phyloP scores from a whole-genome alignment of 164 flowering plant genomes.

The Santalum album region DNA sequence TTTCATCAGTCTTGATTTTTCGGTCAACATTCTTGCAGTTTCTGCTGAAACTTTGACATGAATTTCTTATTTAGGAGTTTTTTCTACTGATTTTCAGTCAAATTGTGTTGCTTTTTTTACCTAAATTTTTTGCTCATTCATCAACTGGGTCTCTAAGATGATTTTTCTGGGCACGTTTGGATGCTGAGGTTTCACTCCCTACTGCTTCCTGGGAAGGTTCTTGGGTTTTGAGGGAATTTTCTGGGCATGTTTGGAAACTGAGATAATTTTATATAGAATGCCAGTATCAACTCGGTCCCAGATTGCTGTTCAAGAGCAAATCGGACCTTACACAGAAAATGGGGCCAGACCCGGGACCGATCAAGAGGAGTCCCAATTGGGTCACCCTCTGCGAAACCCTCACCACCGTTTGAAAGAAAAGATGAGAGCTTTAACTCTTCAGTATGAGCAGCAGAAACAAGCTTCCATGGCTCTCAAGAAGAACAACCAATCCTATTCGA shows the following conservation, averaged over 20 bases:
- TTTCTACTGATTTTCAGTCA: no score
- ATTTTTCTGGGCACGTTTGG: constrained; percentile 27
- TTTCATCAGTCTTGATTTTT: constrained; percentile 3
- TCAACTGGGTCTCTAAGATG: constrained; percentile 16
- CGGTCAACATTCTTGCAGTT: constrained; percentile 6
- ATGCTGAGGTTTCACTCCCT: constrained; percentile 15
- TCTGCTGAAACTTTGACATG: constrained; percentile 9
- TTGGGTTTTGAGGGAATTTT: no score
- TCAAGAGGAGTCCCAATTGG: constrained; percentile 23
- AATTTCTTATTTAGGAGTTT: no score
- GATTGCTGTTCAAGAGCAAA: constrained; percentile 19
- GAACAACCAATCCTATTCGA: constrained; percentile 10
- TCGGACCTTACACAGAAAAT: constrained; percentile 20
- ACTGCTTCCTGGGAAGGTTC: no score
- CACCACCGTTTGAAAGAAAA: constrained; percentile 88
- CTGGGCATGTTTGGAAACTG: constrained; percentile 30
- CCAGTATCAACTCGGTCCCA: constrained; percentile 71
- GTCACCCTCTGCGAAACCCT: constrained; percentile 37
- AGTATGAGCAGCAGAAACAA: constrained; percentile 77
- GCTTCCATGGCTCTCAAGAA: constrained; percentile 36
- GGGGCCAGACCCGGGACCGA: constrained; percentile 18
- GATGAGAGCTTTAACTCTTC: constrained; percentile 71
- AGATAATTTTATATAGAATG: constrained; percentile 22
- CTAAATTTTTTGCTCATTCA: no score
- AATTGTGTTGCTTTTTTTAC: no score